Conservation (phyloP, 495 filamentous ascomycete genomes). For the Hypoxylon lienhwacheense region DNA sequence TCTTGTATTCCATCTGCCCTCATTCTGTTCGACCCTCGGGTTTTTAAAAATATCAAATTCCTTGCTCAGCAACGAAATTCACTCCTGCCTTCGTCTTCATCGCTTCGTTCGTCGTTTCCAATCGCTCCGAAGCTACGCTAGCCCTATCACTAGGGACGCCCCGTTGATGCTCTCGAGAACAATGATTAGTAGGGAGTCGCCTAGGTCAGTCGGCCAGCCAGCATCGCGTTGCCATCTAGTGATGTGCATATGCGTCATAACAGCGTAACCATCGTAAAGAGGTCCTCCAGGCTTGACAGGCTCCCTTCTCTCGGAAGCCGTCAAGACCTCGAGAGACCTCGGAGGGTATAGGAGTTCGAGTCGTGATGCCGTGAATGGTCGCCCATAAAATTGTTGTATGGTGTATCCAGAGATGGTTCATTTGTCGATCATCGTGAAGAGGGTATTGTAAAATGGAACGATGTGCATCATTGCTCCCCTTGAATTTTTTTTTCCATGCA, state of each 20-base stretch:
- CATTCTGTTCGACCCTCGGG: constrained; percentile 35
- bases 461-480: constrained; percentile 31
- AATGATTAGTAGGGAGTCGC: constrained; percentile 35
- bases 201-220: constrained; percentile 26
- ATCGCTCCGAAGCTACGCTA: constrained; percentile 32
- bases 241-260: constrained; percentile 43
- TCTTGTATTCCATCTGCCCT: constrained; percentile 28
- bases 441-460: constrained; percentile 39
- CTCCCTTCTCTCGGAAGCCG: constrained; percentile 24
- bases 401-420: constrained; percentile 43
- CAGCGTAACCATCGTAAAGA: constrained; percentile 44
- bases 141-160: constrained; percentile 20
- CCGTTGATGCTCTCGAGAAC: constrained; percentile 32
- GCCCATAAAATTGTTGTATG: constrained; percentile 43
- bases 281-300: constrained; percentile 31
- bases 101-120: constrained; percentile 36
- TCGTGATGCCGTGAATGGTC: constrained; percentile 45
- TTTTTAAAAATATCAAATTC: constrained; percentile 32
- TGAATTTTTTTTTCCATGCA: constrained; percentile 34
- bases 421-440: constrained; percentile 40
- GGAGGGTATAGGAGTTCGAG: constrained; percentile 43
- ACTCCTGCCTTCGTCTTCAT: constrained; percentile 32
- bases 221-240: constrained; percentile 37
- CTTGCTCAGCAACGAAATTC: constrained; percentile 31
- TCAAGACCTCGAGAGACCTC: constrained; percentile 35